These are phyloP conservation scores for Monilinia laxa DNA, from an alignment of 2,329 filamentous ascomycete species.

Conservation along the genomic window DNA sequence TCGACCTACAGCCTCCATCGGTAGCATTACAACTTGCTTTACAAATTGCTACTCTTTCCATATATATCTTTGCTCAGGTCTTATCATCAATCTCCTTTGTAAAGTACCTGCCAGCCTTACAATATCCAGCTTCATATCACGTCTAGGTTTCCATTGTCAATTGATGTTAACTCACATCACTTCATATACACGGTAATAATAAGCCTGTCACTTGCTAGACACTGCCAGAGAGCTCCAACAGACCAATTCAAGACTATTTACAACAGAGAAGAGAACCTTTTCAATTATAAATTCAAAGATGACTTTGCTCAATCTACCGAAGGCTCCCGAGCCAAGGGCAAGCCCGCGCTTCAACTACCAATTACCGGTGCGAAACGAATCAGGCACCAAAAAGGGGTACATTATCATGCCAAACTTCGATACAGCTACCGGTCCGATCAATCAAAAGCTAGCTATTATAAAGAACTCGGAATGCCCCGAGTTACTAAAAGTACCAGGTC, in stretches of 20 bases:
- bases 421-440: not conserved
- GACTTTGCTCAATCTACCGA: not conserved
- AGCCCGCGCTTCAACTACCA: not conserved
- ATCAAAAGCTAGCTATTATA: not conserved
- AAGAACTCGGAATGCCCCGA: not conserved
- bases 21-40: too few species aligned
- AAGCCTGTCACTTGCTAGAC: not conserved
- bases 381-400: not conserved
- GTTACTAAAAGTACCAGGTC: not conserved
- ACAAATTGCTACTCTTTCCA: not conserved
- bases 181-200: not conserved
- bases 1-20: too few species aligned
- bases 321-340: not conserved
- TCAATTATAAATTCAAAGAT: not conserved
- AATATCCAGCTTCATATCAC: not conserved
- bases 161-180: not conserved
- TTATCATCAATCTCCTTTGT: not conserved
- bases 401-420: slow-evolving; percentile 4
- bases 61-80: not conserved
- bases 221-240: not conserved
- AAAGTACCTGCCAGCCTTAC: not conserved
- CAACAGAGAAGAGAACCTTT: not conserved
- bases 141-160: not conserved
- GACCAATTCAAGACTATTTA: not conserved
- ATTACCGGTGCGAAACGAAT: not conserved